phyloP scores from a whole-genome alignment of 441 rosid genomes.

The Adansonia madagascariensis region DNA sequence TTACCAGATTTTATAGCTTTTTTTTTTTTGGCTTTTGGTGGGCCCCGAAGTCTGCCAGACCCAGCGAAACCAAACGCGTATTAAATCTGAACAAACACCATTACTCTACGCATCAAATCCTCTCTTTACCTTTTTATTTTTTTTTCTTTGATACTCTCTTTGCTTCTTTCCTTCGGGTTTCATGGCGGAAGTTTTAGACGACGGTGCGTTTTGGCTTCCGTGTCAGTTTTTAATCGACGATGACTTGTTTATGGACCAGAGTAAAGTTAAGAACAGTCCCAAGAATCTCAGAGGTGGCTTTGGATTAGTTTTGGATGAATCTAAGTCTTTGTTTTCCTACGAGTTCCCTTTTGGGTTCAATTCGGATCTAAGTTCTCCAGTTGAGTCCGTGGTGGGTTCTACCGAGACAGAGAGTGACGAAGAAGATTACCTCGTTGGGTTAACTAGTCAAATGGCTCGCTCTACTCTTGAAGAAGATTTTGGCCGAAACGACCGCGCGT shows the following conservation, averaged over 20 bases:
- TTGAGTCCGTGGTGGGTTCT: conserved; percentile 57
- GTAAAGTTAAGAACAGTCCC: background rate
- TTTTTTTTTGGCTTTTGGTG: background rate
- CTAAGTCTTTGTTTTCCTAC: conserved; percentile 31
- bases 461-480: conserved; percentile 50
- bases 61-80: conserved; percentile 20
- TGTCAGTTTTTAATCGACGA: conserved; percentile 72
- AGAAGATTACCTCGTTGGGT: conserved; percentile 49
- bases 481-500: conserved; percentile 17
- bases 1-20: background rate
- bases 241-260: conserved; percentile 42
- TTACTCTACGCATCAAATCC: conserved; percentile 15
- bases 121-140: background rate
- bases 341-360: conserved; percentile 40
- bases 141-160: background rate
- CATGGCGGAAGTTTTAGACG: conserved; percentile 67
- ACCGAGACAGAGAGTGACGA: conserved; percentile 64
- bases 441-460: conserved; percentile 49
- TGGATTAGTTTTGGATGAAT: conserved; percentile 23
- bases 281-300: conserved; percentile 18
- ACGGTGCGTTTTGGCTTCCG: conserved; percentile 81
- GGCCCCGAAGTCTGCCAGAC: background rate
- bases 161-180: background rate
- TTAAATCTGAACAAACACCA: conserved; percentile 34
- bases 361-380: conserved; percentile 60